Base-by-base conservation (phyloP, 129 eudicot genomes). In the Artemisia annua region DNA sequence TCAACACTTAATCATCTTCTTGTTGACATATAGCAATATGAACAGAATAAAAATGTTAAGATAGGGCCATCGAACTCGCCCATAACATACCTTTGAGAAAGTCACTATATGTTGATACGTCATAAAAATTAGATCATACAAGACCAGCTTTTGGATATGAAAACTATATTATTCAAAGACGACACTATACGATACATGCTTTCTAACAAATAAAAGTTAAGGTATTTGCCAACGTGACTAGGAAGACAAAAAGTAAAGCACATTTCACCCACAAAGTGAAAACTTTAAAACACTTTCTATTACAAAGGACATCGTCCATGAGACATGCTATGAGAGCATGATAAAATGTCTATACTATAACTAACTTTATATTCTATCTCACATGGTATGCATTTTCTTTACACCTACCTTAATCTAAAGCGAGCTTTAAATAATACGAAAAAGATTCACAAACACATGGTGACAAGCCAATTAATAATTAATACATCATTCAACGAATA, bases 351-450 rank as follows among this genome's bases (percentile, higher is more conserved):
- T 9, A 61, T 18, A 12, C 53, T 11, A 57, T 19, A 8, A 11
- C 63, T 43, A 43, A 9, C 30, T 64, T 64, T 63, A 63, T 16
- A 43, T 51, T 64, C 69, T 43, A 64, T 50, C n/a, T 64, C 69
- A 43, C 69, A 64, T 43, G 69, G 69, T 64, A 64, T 64, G 30
- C 28, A 64, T 62, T 62, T n/a, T 14, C 67, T 28, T 28, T 30
- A 28, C 6, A 62, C 67, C 67, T 11, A 14, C 13, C 15, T 7
- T 64, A 7, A 16, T 64, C 51, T n/a, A 64, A 64, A 43, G 30
- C 18, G 20, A 64, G 1, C 11, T 15, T 28, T 13, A 10, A n/a
- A 32, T 7, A 44, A 0, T 39, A 19, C 3, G 22, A 18, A 62
- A 39, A 63, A 35, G 66, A 30, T 6, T 11, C 50, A 35, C 68